These are phyloP conservation scores for Telfairia occidentalis DNA, from an alignment of 331 rosid genomes.

Conservation along the genomic window DNA sequence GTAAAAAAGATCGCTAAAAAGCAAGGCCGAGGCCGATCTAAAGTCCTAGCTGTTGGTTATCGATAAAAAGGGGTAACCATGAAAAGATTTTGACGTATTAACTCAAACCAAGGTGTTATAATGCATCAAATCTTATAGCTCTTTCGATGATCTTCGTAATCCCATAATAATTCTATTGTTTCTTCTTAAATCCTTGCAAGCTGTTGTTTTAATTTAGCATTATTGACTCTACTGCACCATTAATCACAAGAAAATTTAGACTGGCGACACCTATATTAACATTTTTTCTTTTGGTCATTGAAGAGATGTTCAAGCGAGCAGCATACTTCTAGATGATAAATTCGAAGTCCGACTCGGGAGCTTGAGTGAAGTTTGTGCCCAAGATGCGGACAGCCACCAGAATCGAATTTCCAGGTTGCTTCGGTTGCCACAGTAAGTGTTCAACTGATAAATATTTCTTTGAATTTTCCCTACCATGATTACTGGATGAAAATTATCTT, in stretches of 20 bases:
- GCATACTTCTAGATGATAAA: slow-evolving; percentile 91
- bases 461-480: not conserved
- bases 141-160: not conserved
- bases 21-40: not conserved
- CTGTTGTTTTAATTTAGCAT: not conserved
- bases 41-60: not conserved
- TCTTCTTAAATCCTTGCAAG: not conserved
- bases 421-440: slow-evolving; percentile 89
- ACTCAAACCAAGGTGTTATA: not conserved
- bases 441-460: not conserved
- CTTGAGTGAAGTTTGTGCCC: slow-evolving; percentile 60
- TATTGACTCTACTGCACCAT: not conserved
- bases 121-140: not conserved
- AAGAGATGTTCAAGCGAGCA: slow-evolving; percentile 93
- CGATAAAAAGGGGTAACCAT: not conserved
- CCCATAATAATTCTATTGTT: not conserved
- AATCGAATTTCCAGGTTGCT: slow-evolving; percentile 64
- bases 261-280: slow-evolving; percentile 20
- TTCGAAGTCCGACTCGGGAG: slow-evolving; percentile 92
- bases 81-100: not conserved
- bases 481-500: not conserved
- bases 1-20: not conserved
- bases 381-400: slow-evolving; percentile 77
- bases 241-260: not conserved
- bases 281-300: slow-evolving; percentile 23